A percentile compares a stretch with the other conserved stretches of the same genome.
Conservation (phyloP, 2,329 filamentous ascomycete genomes). For the Ophiosphaerella herpotricha region DNA sequence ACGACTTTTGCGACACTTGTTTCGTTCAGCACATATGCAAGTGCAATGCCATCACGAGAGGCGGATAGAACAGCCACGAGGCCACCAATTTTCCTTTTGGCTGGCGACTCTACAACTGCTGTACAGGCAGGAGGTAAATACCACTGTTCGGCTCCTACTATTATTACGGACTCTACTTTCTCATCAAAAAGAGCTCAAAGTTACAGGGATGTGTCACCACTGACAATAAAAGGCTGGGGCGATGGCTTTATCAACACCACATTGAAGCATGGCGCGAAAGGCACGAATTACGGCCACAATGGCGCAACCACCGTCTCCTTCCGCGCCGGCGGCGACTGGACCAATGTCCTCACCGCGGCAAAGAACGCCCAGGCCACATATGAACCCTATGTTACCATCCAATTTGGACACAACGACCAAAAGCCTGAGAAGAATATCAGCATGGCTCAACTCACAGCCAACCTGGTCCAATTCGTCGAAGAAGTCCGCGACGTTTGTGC, state of each 20-base stretch:
- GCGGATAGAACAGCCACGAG: constrained; percentile 1
- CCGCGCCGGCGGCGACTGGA: constrained; percentile 58
- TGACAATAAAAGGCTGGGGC: constrained; percentile 55
- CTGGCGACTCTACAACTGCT: constrained; percentile 46
- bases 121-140: constrained; percentile 27
- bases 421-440: constrained; percentile 50
- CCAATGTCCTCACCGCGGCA: constrained; percentile 51
- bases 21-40: not conserved
- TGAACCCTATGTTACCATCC: constrained; percentile 59
- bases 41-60: not conserved
- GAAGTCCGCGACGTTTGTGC: constrained; percentile 39
- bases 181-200: not conserved
- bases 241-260: constrained; percentile 58
- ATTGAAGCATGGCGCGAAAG: constrained; percentile 54
- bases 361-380: constrained; percentile 41
- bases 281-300: constrained; percentile 61
- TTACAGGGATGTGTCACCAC: not conserved
- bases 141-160: not conserved
- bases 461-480: constrained; percentile 51
- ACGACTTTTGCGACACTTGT: not conserved
- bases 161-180: too few relatives aligned
- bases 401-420: constrained; percentile 67
- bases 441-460: constrained; percentile 54
- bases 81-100: constrained; percentile 36
- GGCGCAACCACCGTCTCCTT: constrained; percentile 61